Percentiles rank a stretch among this genome's conserved stretches.
These are phyloP conservation scores for Blastomyces emzantsi DNA, from an alignment of 2,329 filamentous ascomycete species.

Conservation along the genomic window DNA sequence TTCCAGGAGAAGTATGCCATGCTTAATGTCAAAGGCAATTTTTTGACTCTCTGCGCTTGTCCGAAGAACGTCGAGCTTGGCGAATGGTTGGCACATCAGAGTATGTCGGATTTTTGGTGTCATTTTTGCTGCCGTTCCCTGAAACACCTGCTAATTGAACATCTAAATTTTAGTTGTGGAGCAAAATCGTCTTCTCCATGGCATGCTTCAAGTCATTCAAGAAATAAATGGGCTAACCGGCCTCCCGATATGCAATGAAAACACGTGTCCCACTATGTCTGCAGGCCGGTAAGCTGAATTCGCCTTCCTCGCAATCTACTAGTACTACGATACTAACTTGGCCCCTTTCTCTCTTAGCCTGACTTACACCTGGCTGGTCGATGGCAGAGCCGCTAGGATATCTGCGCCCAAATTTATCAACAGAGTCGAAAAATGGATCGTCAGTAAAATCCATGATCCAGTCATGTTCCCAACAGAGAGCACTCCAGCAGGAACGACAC, in stretches of 20 bases:
- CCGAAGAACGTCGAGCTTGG: conserved; percentile 89
- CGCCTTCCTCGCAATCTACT: background rate
- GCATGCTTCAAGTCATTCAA: conserved; percentile 81
- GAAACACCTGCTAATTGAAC: conserved; percentile 3
- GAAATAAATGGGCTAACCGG: conserved; percentile 71
- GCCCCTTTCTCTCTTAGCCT: conserved; percentile 47
- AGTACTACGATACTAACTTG: background rate
- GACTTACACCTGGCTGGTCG: conserved; percentile 94
- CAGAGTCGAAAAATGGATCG: conserved; percentile 94
- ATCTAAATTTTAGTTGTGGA: conserved; percentile 60
- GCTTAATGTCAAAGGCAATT: conserved; percentile 93
- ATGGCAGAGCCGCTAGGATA: conserved; percentile 78
- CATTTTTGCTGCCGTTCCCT: background rate
- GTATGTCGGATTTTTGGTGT: conserved; percentile 44
- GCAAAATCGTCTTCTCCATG: conserved; percentile 80
- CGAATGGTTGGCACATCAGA: conserved; percentile 93
- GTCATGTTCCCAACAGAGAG: conserved; percentile 79
- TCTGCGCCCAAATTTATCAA: conserved; percentile 91
- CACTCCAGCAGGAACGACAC: conserved; percentile 51
- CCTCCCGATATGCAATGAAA: conserved; percentile 70
- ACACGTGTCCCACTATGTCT: conserved; percentile 83
- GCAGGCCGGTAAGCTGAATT: conserved; percentile 67
- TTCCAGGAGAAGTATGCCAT: conserved; percentile 53
- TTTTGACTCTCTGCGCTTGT: conserved; percentile 87
- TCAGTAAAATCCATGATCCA: conserved; percentile 85